Evolutionary conservation across 1,284 basidiomycete species (phyloP), one percentile per base, ranked within the genome.

Genomic region (Rhodotorula sp.): DNA sequence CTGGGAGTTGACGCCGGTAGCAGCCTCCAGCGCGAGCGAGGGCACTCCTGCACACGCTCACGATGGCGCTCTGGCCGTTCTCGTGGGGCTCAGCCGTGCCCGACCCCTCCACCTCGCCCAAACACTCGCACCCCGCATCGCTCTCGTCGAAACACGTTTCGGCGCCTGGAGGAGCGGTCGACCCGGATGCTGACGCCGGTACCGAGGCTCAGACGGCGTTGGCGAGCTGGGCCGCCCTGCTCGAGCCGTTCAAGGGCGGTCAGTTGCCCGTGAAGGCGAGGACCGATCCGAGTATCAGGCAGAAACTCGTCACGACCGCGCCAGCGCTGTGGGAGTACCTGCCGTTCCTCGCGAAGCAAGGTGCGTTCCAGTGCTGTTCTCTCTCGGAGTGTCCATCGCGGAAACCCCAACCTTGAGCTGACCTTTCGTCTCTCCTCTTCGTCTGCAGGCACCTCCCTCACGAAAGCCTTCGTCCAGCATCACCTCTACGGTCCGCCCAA

Each of bases 401-500:
- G 30, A 6, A 29, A 22, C 24, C 24, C 4, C 30, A 29, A 7
- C 10, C 46, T 7, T 11, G 20, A 71, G 80, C 64, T 76, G 65
- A 75, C 68, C 9, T 9, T 27, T 9, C 39, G 1, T 7, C 30
- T 52, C 49, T 13, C 5, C 36, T 24, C 11, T 29, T 46, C 30
- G 20, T 19, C 34, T n/a, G 11, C 77, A 92, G 90, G 87, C 34
- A 87, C 86, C 46, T 86, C 88, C 56, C 78, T 92, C 15, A 85
- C 86, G 9, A 81, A 83, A 30, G 91, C 90, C 66, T 84, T 92
- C 34, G 79, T 91, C 46, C 83, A 84, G 13, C 87, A 93, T 78
- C 86, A 87, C 74, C 81, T 92, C 53, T 89, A 86, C 84, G 92
- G 92, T 4, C 92, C 92, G 2, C 86, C 88, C 49, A 88, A 87